These are phyloP conservation scores for Rhizophagus sp. DNA, from an alignment of 192 early-diverging fungal genomes.

Conservation along the genomic window DNA sequence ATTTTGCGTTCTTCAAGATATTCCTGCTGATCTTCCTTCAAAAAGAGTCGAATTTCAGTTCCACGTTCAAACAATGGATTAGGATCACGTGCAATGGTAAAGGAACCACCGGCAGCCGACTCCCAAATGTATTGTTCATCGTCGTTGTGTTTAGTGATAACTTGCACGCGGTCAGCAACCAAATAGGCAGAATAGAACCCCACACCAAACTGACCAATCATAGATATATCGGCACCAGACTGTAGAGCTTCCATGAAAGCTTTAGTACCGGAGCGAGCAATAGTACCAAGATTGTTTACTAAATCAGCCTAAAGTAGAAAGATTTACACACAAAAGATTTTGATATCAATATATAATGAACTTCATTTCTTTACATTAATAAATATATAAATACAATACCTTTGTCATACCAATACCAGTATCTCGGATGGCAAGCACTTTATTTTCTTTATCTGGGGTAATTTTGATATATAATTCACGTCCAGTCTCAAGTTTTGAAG, in stretches of 20 bases:
- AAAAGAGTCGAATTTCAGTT: conserved; percentile 90
- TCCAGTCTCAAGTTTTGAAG: conserved; percentile 89
- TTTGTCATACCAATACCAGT: conserved; percentile 93
- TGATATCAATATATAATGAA: background rate
- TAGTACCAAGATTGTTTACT: conserved; percentile 98
- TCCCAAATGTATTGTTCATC: conserved; percentile 97
- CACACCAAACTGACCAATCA: conserved; percentile 99
- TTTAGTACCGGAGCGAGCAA: conserved; percentile 99
- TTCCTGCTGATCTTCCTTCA: conserved; percentile 99
- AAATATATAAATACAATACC: conserved; percentile 6
- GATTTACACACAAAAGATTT: background rate
- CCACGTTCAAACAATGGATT: conserved; percentile 93
- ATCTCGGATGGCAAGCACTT: conserved; percentile 87
- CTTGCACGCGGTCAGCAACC: conserved; percentile 95
- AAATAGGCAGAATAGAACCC: conserved; percentile 99
- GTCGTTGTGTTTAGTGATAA: conserved; percentile 97
- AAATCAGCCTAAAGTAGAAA: conserved; percentile 65
- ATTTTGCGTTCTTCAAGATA: conserved; percentile 99
- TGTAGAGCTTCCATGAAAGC: conserved; percentile 98
- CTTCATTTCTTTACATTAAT: background rate
- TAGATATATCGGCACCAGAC: conserved; percentile 95
- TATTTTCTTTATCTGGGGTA: conserved; percentile 83
- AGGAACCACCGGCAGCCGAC: conserved; percentile 85
- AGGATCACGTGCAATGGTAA: conserved; percentile 95
- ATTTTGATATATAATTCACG: conserved; percentile 96